Evolutionary conservation across 768 basidiomycete genomes (phyloP).

Genomic region (Mrakia blollopis): DNA sequence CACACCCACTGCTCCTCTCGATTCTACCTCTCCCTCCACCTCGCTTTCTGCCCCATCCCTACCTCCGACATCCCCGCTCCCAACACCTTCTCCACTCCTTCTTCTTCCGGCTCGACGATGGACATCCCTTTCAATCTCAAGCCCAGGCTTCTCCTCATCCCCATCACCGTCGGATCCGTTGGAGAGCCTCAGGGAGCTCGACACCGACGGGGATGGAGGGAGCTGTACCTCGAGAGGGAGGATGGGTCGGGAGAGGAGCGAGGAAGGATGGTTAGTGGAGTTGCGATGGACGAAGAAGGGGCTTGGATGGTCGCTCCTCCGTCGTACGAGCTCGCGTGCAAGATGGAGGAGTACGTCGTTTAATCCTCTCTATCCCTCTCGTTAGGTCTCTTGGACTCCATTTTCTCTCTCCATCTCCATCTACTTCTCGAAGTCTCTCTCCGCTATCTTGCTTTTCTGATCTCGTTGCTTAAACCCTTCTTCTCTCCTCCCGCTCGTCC

Average conservation of each 20-base stretch:
- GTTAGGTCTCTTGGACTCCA: neutral
- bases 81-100: neutral
- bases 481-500: neutral
- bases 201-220: constrained; percentile 30
- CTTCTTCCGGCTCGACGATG: neutral
- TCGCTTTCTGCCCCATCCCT: constrained; percentile 23
- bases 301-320: constrained; percentile 30
- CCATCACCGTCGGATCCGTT: constrained; percentile 31
- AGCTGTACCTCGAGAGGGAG: constrained; percentile 31
- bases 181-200: constrained; percentile 30
- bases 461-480: neutral
- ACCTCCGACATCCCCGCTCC: neutral
- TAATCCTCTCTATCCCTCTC: neutral
- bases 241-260: constrained; percentile 20
- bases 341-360: constrained; percentile 22
- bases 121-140: constrained; percentile 4
- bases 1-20: constrained; percentile 30
- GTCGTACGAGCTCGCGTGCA: constrained; percentile 10
- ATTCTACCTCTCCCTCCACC: constrained; percentile 29
- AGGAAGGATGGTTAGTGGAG: constrained; percentile 24
- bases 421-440: neutral
- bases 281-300: constrained; percentile 24
- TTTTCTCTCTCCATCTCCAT: neutral
- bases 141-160: constrained; percentile 21
- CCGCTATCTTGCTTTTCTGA: neutral